Conservation (phyloP, 306 rosid species). For the Malus fusca region DNA sequence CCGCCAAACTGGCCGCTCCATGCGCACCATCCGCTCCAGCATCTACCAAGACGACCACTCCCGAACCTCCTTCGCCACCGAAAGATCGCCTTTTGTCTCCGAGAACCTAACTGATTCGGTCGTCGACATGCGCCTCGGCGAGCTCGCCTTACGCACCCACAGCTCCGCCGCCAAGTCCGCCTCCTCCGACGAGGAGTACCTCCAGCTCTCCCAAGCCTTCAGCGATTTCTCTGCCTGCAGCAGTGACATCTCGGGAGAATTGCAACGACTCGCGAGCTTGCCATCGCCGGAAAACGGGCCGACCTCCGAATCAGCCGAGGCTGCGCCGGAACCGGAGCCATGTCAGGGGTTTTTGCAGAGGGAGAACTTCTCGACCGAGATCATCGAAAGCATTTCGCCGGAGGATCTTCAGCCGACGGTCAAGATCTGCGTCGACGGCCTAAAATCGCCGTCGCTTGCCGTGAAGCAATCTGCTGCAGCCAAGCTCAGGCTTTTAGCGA, state of each 20-base stretch:
- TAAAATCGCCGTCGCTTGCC: constrained; percentile 60
- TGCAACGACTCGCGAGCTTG: constrained; percentile 63
- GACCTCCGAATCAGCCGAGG: neutral
- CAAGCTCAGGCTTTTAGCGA: constrained; percentile 77
- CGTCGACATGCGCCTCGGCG: constrained; percentile 81
- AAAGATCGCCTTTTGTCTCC: constrained; percentile 48
- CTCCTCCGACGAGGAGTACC: constrained; percentile 45
- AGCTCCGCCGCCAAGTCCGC: constrained; percentile 29
- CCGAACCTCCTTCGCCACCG: constrained; percentile 31
- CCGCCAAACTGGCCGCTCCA: constrained; percentile 71
- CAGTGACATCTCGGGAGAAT: constrained; percentile 89
- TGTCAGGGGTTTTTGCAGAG: constrained; percentile 83
- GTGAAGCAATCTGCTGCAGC: constrained; percentile 95
- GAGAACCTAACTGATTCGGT: constrained; percentile 77
- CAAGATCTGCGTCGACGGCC: constrained; percentile 82
- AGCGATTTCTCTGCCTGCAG: constrained; percentile 85
- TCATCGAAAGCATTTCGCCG: constrained; percentile 93
- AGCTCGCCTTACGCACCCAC: constrained; percentile 54
- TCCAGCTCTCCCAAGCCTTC: constrained; percentile 81
- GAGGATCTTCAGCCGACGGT: constrained; percentile 99
- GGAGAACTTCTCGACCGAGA: constrained; percentile 85
- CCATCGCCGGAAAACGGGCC: constrained; percentile 50
- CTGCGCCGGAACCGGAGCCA: constrained; percentile 48
- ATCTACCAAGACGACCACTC: constrained; percentile 54
- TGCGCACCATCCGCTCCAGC: constrained; percentile 83